Evolutionary conservation across 352 stramenopile species (phyloP), one percentile per base, ranked within the genome.

Genomic region (Elongisporangium senticosum): DNA sequence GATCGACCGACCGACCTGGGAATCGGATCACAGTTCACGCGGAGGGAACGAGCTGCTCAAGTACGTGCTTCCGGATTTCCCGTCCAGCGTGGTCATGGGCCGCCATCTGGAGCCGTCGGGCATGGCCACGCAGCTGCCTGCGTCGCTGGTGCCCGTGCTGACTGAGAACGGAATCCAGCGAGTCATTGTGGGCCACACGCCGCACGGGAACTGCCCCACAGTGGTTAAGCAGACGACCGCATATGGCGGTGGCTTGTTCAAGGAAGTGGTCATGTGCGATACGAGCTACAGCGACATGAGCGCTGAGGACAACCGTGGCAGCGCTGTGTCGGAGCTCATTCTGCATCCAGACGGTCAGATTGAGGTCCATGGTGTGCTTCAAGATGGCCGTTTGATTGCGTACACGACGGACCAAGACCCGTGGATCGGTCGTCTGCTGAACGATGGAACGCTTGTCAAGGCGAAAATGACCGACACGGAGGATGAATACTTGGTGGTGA

Each of bases 161-260:
- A 71, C 68, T 19, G 62, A 85, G 19, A 83, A 82, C 58, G 83
- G 81, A 10, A 95, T 98, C 65, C 75, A 76, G 24, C 75, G 89
- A 20, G 68, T 98, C 10, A 77, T 98, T 33, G 80, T 97, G n/a
- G 93, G 93, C 4, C 93, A 98, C 61, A 96, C 92, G 50, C 93
- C 93, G 17, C 92, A 96, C 49, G 91, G 93, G 11, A 96, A 93
- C 64, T 96, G 84, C 59, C 91, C 93, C 13, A 95, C 93, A 0
- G 77, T 97, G 19, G 77, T 93, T 40, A 86, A 79, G 49, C 84
- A 94, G 56, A 50, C 48, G 20, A 63, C 13, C 61, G n/a, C n/a
- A n/a, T n/a, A n/a, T n/a, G 62, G 51, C 39, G 47, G 58, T 53
- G 62, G 64, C 21, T 62, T 48, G 37, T 88, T 96, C 40, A 57